Conservation (phyloP, 164 flowering plant species). For the Magnolia sinica region DNA sequence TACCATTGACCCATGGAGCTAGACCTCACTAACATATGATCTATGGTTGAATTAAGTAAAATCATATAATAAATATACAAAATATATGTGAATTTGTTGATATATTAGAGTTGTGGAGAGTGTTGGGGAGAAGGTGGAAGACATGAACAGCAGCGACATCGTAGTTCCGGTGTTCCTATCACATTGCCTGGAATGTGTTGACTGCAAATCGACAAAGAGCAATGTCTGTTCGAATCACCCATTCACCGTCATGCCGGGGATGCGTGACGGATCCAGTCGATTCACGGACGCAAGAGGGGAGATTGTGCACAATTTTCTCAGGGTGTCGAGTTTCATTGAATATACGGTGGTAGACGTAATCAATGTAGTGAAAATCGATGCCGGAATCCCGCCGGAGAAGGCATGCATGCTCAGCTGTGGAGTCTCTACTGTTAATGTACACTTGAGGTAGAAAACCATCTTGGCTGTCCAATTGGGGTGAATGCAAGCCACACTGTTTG, state of each 20-base stretch:
- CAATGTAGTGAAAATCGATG: conserved; percentile 36
- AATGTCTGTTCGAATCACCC: conserved; percentile 41
- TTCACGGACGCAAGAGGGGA: conserved; percentile 45
- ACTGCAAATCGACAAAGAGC: conserved; percentile 50
- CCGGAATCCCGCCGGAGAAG: conserved; percentile 38
- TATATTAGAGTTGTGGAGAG: conserved; percentile 56
- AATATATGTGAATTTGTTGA: neutral
- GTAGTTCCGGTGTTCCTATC: conserved; percentile 51
- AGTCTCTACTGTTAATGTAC: conserved; percentile 44
- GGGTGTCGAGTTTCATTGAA: conserved; percentile 55
- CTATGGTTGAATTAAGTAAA: neutral
- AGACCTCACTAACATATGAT: neutral
- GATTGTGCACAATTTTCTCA: conserved; percentile 32
- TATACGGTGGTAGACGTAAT: conserved; percentile 59
- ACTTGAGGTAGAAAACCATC: neutral
- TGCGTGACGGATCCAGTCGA: conserved; percentile 47
- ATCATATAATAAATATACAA: neutral
- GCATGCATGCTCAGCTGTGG: conserved; percentile 70
- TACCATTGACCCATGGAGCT: no score
- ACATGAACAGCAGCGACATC: conserved; percentile 48
- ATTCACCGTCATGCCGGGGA: conserved; percentile 1
- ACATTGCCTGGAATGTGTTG: conserved; percentile 51
- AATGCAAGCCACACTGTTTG: neutral
- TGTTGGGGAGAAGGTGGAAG: conserved; percentile 54
- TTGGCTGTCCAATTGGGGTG: neutral